A percentile compares a stretch with the other conserved stretches of the same genome.
These are phyloP conservation scores for Pythium monospermum DNA, from an alignment of 352 stramenopile species.

Conservation along the genomic window DNA sequence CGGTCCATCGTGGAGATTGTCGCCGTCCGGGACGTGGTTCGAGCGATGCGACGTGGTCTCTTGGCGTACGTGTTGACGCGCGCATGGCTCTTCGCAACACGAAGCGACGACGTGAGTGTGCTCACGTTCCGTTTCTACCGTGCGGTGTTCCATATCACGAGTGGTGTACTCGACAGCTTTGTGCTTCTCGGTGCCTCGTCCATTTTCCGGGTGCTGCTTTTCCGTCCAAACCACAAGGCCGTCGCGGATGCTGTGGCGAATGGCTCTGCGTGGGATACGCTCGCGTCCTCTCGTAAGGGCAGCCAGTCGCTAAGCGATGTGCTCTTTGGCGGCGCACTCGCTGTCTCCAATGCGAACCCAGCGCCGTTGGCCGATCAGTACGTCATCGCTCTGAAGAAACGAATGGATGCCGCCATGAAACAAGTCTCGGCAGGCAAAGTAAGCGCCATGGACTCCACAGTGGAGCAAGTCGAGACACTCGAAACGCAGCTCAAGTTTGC, in stretches of 20 bases:
- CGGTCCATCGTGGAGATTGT: slow-evolving; percentile 24
- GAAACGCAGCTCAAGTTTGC: slow-evolving; percentile 25
- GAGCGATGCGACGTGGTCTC: slow-evolving; percentile 16
- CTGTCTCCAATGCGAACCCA: slow-evolving; percentile 10
- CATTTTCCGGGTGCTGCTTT: slow-evolving; percentile 27
- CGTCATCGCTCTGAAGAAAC: slow-evolving; percentile 17
- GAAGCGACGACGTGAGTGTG: slow-evolving; percentile 18
- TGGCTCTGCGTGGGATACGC: slow-evolving; percentile 18
- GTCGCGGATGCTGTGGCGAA: slow-evolving; percentile 8
- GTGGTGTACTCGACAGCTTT: slow-evolving; percentile 24
- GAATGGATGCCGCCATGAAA: slow-evolving; percentile 20
- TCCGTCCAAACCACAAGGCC: slow-evolving; percentile 20
- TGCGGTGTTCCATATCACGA: slow-evolving; percentile 25
- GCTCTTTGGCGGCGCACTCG: slow-evolving; percentile 15
- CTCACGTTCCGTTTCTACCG: slow-evolving; percentile 21
- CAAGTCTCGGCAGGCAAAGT: slow-evolving; percentile 14
- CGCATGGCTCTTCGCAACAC: slow-evolving; percentile 20
- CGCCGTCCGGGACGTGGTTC: slow-evolving; percentile 18
- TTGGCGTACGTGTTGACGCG: slow-evolving; percentile 19
- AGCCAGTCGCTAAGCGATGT: slow-evolving; percentile 13
- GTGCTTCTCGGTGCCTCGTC: slow-evolving; percentile 17
- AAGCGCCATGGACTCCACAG: slow-evolving; percentile 7
- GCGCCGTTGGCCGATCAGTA: slow-evolving; percentile 23
- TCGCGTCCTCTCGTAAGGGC: slow-evolving; percentile 7
- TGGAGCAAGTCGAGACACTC: slow-evolving; percentile 21